A percentile compares a stretch with the other conserved stretches of the same genome.
phyloP scores from a whole-genome alignment of 768 basidiomycete species.

The Termitomyces sp. region DNA sequence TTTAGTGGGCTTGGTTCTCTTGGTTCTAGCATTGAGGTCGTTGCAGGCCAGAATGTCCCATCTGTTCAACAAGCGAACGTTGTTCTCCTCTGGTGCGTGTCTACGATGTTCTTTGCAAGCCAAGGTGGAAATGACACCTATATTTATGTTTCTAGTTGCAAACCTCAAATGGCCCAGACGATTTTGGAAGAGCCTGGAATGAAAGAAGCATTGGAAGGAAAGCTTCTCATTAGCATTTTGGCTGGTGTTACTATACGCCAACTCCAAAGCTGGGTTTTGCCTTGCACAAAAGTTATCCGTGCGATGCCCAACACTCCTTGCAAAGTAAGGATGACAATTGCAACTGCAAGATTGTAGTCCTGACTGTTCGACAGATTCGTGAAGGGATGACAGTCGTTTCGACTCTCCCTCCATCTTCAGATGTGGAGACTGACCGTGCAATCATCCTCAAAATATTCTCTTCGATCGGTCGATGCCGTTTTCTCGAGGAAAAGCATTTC shows the following conservation, averaged over 20 bases:
- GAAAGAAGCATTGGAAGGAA: constrained; percentile 77
- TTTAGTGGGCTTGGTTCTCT: constrained; percentile 57
- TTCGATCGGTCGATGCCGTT: constrained; percentile 92
- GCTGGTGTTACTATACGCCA: constrained; percentile 93
- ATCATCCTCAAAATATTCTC: constrained; percentile 94
- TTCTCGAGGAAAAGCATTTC: constrained; percentile 97
- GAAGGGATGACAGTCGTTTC: constrained; percentile 98
- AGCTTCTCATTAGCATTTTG: constrained; percentile 93
- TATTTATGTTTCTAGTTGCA: constrained; percentile 79
- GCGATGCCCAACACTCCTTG: constrained; percentile 99
- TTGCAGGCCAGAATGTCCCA: constrained; percentile 62
- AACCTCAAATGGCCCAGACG: constrained; percentile 78
- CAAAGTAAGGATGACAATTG: constrained; percentile 50
- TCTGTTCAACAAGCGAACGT: constrained; percentile 78
- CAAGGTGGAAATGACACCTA: neutral
- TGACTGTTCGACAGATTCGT: constrained; percentile 63
- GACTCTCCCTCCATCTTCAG: constrained; percentile 48
- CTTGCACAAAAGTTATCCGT: constrained; percentile 81
- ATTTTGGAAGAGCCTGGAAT: constrained; percentile 77
- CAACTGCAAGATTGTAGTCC: neutral
- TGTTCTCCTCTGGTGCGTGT: constrained; percentile 76
- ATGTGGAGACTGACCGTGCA: constrained; percentile 53
- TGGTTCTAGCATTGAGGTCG: constrained; percentile 65
- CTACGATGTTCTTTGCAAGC: neutral
- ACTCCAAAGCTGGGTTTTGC: constrained; percentile 65